Conservation (phyloP, 176 grass and related monocot genomes). For the Tillandsia fasciculata region DNA sequence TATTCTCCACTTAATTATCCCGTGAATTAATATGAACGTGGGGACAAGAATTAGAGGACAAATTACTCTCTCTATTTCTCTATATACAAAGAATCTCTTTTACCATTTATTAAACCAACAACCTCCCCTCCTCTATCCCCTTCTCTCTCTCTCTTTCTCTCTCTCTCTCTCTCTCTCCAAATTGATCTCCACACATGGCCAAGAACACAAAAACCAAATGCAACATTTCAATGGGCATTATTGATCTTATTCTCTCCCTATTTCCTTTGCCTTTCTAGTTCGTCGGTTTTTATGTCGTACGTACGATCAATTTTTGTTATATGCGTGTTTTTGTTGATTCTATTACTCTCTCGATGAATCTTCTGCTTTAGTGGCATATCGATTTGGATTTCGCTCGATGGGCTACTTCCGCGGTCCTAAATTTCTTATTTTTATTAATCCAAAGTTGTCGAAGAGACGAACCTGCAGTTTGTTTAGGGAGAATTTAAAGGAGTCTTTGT, state of each 20-base stretch:
- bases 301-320: background rate
- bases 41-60: background rate
- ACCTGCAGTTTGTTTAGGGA: background rate
- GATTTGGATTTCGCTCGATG: background rate
- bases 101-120: background rate
- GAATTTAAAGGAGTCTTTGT: background rate
- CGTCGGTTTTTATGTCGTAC: too few relatives aligned
- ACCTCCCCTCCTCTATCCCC: too few relatives aligned
- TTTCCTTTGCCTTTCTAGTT: too few relatives aligned
- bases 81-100: background rate
- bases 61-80: background rate
- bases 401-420: conserved; percentile 27
- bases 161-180: background rate
- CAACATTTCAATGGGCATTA: too few relatives aligned
- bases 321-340: background rate
- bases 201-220: too few relatives aligned
- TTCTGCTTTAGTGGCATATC: background rate
- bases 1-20: background rate
- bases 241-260: too few relatives aligned
- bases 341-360: background rate
- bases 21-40: background rate
- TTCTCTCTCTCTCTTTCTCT: background rate
- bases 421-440: background rate
- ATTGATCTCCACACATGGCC: too few relatives aligned
- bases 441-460: background rate